Percentiles rank a stretch among this genome's conserved stretches.
phyloP scores from a whole-genome alignment of 2,329 filamentous ascomycete species.

The Dactylellina parvicollis region DNA sequence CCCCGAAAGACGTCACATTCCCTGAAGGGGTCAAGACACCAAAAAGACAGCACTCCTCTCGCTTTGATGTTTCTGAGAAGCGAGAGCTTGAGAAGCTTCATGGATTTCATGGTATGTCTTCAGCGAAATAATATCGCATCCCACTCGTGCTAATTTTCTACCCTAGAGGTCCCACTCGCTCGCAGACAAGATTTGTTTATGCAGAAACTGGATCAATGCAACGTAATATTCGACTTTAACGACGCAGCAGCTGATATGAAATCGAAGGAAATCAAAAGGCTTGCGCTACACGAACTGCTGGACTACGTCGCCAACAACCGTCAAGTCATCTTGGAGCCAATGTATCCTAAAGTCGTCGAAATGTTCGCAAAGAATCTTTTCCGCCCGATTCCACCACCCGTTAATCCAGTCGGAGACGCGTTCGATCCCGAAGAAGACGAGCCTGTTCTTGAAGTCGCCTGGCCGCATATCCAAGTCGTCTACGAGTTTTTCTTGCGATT shows the following conservation, averaged over 20 bases:
- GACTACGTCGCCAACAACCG: constrained; percentile 99
- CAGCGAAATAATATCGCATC: background rate
- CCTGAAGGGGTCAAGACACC: constrained; percentile 94
- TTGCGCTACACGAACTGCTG: constrained; percentile 92
- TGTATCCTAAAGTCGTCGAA: constrained; percentile 97
- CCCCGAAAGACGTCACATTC: constrained; percentile 82
- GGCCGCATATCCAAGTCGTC: constrained; percentile 99
- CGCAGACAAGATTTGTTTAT: constrained; percentile 96
- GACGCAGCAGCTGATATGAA: constrained; percentile 99
- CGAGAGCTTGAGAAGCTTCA: constrained; percentile 96
- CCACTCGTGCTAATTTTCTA: constrained; percentile 27
- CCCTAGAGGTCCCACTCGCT: constrained; percentile 84
- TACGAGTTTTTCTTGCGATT: constrained; percentile 99
- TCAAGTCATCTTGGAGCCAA: constrained; percentile 97
- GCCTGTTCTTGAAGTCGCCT: constrained; percentile 95
- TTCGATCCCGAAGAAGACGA: constrained; percentile 99
- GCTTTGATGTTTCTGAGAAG: constrained; percentile 97
- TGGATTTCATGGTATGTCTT: constrained; percentile 75
- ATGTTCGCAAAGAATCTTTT: constrained; percentile 99
- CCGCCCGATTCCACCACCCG: constrained; percentile 92
- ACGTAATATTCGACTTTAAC: constrained; percentile 99
- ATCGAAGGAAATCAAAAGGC: constrained; percentile 97
- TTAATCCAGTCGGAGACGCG: constrained; percentile 97
- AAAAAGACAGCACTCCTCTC: constrained; percentile 94
- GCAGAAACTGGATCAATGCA: constrained; percentile 99